phyloP scores from a whole-genome alignment of 768 basidiomycete species.

The Russula lepida region DNA sequence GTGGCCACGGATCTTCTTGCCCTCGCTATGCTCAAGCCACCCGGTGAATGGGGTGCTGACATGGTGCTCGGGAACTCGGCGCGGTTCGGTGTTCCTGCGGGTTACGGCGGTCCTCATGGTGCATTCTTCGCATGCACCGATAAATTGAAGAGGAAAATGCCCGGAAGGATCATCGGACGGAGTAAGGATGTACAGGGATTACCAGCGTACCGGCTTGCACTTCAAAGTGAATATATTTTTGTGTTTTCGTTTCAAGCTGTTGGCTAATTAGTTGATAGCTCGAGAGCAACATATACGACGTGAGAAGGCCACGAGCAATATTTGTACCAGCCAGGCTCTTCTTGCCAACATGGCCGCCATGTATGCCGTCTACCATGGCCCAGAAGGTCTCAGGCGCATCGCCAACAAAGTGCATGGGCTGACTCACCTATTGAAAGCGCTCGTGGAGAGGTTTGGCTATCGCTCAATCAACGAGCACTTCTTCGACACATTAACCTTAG shows the following conservation, averaged over 20 bases:
- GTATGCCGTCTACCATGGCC: constrained; percentile 97
- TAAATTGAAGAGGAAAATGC: constrained; percentile 93
- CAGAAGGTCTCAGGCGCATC: constrained; percentile 74
- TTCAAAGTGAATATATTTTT: constrained; percentile 67
- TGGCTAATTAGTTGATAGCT: constrained; percentile 38
- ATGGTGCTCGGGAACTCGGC: constrained; percentile 92
- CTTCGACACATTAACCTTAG: constrained; percentile 87
- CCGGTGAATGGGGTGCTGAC: constrained; percentile 98
- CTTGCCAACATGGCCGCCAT: constrained; percentile 99
- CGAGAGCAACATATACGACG: constrained; percentile 96
- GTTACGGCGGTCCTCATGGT: constrained; percentile 96
- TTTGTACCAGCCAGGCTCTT: constrained; percentile 95
- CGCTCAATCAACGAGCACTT: constrained; percentile 59
- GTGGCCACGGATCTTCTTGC: constrained; percentile 91
- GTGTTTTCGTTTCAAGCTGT: not conserved
- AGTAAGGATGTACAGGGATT: constrained; percentile 80
- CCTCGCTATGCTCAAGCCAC: constrained; percentile 85
- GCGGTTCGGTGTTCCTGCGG: constrained; percentile 92
- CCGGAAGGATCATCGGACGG: constrained; percentile 89
- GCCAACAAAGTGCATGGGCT: constrained; percentile 86
- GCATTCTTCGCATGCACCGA: constrained; percentile 96
- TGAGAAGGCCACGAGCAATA: constrained; percentile 97
- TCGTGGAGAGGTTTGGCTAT: constrained; percentile 69
- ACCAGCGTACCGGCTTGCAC: constrained; percentile 82
- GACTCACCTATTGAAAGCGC: constrained; percentile 63